Percentiles rank a stretch among this genome's conserved stretches.
phyloP scores from a whole-genome alignment of 2,329 filamentous ascomycete species.

The Alternaria postmessia region DNA sequence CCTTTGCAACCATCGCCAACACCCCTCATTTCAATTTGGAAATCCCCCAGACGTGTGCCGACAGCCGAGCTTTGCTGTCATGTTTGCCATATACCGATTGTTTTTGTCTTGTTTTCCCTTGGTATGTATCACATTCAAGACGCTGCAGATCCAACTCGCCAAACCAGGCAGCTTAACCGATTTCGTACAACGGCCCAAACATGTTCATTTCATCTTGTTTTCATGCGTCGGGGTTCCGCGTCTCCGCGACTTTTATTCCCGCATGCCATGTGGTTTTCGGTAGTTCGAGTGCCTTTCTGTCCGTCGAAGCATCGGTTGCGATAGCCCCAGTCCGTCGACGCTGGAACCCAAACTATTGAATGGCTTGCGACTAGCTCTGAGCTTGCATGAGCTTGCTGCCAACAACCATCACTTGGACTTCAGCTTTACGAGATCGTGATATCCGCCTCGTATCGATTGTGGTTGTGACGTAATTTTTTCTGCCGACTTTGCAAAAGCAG shows the following conservation, averaged over 20 bases:
- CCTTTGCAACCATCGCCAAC: background rate
- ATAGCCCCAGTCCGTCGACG: background rate
- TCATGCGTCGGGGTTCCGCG: conserved; percentile 19
- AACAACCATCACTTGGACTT: background rate
- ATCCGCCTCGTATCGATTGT: conserved; percentile 2
- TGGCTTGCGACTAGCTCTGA: background rate
- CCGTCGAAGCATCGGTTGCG: background rate
- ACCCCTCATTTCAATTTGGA: background rate
- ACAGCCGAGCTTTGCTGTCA: conserved; percentile 31
- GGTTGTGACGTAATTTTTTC: background rate
- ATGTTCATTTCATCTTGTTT: background rate
- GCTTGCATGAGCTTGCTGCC: background rate
- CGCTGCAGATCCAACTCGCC: conserved; percentile 21
- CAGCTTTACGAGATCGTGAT: conserved; percentile 1
- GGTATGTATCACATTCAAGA: conserved; percentile 37
- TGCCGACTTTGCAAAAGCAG: background rate
- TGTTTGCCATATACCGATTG: conserved; percentile 32
- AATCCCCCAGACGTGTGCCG: conserved; percentile 34
- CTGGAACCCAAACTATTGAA: background rate
- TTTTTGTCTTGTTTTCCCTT: conserved; percentile 25
- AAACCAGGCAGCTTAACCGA: background rate
- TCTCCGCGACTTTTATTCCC: background rate
- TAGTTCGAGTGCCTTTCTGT: background rate
- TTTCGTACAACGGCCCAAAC: background rate
- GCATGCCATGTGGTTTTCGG: background rate